Evolutionary conservation across 2,329 filamentous ascomycete species (phyloP), one percentile per base, ranked within the genome.

Genomic region (Emergomyces pasteurianus): DNA sequence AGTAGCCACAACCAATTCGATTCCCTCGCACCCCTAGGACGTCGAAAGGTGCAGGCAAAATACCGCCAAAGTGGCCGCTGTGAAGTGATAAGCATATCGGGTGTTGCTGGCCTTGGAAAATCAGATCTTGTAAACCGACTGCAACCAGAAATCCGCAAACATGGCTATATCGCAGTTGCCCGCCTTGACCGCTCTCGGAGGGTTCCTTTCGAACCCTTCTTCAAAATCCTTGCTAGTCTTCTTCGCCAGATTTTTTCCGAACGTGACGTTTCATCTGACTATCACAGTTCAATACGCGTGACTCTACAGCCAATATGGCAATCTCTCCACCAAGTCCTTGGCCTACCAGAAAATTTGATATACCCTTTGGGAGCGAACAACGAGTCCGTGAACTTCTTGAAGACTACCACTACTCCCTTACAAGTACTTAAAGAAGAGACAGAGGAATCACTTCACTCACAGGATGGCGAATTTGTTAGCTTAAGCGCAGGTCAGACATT

Each of bases 201-300:
- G 59, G 78, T 82, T 5, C 84, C 84, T 0, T 86, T 85, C 64
- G 84, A 86, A 60, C 82, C 84, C 0, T 78, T 86, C 43, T 74
- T 85, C 21, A 80, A 79, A 63, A 75, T 84, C n/a, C 77, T 86
- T 73, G 81, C 81, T 7, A 83, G 81, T 43, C 72, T 86, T 21
- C 81, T 86, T 61, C 79, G 83, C 31, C 84, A 86, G 63, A 85
- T 86, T 7, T 86, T 86, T 66, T 85, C 83, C 0, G 84, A 86
- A 67, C 79, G 81, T 42, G 83, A 86, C 69, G 80, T 86, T 18
- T 78, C 75, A 10, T 84, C 83, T 0, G 79, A 82, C 0, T 86
- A 86, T 62, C 84, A 86, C 66, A 79, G 83, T 62, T 80, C 78
- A 63, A 73, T 86, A 14, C 75, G 84, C 23, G 74, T 74, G 16